These are phyloP conservation scores for Mycena capillaripes DNA, from an alignment of 768 basidiomycete species.

Conservation along the genomic window DNA sequence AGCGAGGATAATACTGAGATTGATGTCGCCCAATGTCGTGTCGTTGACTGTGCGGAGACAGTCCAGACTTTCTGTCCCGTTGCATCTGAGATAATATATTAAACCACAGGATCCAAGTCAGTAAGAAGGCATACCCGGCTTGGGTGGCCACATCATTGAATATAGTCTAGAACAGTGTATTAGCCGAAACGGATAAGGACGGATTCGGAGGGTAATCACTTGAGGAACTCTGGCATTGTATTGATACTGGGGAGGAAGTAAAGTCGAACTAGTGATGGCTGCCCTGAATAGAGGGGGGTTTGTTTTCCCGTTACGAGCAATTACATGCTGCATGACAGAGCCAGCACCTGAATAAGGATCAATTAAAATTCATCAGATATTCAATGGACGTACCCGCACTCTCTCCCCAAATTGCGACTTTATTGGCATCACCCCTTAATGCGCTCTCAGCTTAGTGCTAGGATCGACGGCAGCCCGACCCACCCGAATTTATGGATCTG, in stretches of 20 bases:
- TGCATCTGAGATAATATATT: background rate
- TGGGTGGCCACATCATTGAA: conserved; percentile 19
- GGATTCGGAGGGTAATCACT: background rate
- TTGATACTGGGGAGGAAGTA: conserved; percentile 46
- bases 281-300: conserved; percentile 43
- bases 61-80: background rate
- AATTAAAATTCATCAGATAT: conserved; percentile 34
- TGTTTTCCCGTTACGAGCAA: conserved; percentile 49
- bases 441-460: background rate
- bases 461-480: background rate
- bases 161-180: background rate
- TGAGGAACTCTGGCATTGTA: conserved; percentile 45
- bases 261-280: conserved; percentile 47
- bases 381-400: conserved; percentile 53
- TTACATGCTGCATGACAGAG: conserved; percentile 50
- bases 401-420: conserved; percentile 60
- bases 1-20: conserved; percentile 27
- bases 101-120: conserved; percentile 26
- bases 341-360: conserved; percentile 43
- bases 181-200: background rate
- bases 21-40: conserved; percentile 38
- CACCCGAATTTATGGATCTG: conserved; percentile 56
- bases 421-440: conserved; percentile 48
- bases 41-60: conserved; percentile 11
- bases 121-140: background rate